A percentile compares a stretch with the other conserved stretches of the same genome.
phyloP scores from a whole-genome alignment of 495 filamentous ascomycete species.

The Podospora bellae-mahoneyi region DNA sequence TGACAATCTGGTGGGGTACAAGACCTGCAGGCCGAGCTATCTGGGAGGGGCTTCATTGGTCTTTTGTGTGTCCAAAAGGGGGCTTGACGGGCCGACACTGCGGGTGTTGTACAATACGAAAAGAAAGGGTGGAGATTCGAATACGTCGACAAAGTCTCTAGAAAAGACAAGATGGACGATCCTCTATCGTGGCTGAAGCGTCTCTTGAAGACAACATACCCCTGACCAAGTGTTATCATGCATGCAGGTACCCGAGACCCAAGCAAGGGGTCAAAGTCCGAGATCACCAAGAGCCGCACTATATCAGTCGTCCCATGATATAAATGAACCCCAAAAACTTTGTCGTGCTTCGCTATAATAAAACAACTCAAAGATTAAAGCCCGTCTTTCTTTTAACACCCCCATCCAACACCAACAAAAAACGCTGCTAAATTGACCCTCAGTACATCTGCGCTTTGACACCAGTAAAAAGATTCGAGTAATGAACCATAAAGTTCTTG shows the following conservation, averaged over 20 bases:
- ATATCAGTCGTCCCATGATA: not conserved
- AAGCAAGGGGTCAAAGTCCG: not conserved
- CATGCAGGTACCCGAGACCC: not conserved
- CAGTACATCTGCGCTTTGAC: no score
- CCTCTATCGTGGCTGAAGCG: not conserved
- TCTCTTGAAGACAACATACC: not conserved
- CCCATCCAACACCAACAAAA: no score
- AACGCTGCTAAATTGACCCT: no score
- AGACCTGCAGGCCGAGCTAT: not conserved
- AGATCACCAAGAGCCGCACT: not conserved
- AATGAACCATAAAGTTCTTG: no score
- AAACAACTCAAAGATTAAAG: not conserved
- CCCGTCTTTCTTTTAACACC: not conserved
- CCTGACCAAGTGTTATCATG: not conserved
- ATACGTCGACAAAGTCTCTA: not conserved
- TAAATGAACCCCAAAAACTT: not conserved
- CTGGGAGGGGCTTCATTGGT: not conserved
- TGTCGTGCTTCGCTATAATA: not conserved
- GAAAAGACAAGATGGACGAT: not conserved
- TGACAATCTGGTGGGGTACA: not conserved
- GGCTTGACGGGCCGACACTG: not conserved
- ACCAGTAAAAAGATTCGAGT: no score
- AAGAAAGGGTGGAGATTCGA: not conserved
- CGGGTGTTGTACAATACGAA: not conserved
- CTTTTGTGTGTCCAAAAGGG: not conserved